Evolutionary conservation across 768 basidiomycete species (phyloP).

Genomic region (Agaricus bisporus): DNA sequence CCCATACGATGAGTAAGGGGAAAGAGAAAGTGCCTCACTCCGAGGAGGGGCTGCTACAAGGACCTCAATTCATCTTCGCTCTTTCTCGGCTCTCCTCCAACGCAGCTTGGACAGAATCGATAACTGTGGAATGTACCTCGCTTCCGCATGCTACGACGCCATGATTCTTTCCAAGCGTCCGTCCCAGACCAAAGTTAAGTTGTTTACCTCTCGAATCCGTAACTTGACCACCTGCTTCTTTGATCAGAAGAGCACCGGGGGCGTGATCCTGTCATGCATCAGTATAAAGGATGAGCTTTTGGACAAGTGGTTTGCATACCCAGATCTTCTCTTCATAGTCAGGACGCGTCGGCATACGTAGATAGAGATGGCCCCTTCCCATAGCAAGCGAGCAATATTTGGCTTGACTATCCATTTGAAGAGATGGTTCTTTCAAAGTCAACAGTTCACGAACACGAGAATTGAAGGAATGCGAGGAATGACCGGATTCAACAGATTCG

Average conservation of each 20-base stretch:
- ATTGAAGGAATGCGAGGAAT: slow-evolving; percentile 84
- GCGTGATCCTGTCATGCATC: slow-evolving; percentile 71
- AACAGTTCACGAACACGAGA: slow-evolving; percentile 63
- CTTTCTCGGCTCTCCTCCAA: slow-evolving; percentile 17
- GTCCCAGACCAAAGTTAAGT: slow-evolving; percentile 82
- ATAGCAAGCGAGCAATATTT: slow-evolving; percentile 87
- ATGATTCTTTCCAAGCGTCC: slow-evolving; percentile 80
- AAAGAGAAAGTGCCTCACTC: no score
- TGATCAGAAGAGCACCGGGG: slow-evolving; percentile 74
- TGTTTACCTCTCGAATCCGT: slow-evolving; percentile 74
- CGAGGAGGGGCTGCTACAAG: no score
- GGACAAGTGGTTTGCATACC: slow-evolving; percentile 34
- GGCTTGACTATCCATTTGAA: slow-evolving; percentile 94
- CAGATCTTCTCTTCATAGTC: slow-evolving; percentile 96
- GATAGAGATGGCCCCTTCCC: slow-evolving; percentile 80
- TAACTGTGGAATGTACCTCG: slow-evolving; percentile 59
- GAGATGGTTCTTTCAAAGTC: slow-evolving; percentile 57
- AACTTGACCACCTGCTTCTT: slow-evolving; percentile 87
- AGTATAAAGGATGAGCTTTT: neutral
- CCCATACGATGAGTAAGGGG: no score
- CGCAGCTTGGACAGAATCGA: slow-evolving; percentile 70
- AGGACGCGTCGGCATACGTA: slow-evolving; percentile 71
- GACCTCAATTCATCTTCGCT: neutral
- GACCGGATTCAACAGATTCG: slow-evolving; percentile 89
- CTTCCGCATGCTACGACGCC: slow-evolving; percentile 83